Evolutionary conservation across 176 grass and related monocot species (phyloP), one percentile per base, ranked within the genome.

Genomic region (Carex myosuroides): DNA sequence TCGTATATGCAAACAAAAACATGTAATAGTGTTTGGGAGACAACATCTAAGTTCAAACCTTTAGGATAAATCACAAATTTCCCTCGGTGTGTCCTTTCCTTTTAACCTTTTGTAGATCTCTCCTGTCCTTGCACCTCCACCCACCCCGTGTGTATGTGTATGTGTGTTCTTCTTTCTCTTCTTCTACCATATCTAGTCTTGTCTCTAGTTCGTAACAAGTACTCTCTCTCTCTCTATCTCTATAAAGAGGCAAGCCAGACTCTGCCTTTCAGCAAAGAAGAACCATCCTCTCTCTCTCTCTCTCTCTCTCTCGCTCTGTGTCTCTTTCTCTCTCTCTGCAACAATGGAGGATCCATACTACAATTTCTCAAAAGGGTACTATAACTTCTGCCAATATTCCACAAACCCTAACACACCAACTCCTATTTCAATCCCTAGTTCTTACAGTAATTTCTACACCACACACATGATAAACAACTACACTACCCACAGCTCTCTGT

Each of bases 311-410:
- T 70, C 61, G 50, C 37, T 39, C 4, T 39, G 0, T 39, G 0
- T 39, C 37, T 39, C 37, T 29, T 29, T 29, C 29, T 39, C 37
- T 39, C 37, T 79, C 89, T 29, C 29, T 77, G 39, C 78, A 86
- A 86, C 83, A 85, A 98, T 98, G 96, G 96, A 90, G 82, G 93
- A 98, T 72, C 89, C 92, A 77, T 98, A 95, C 89, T 86, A 79
- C 42, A 94, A 89, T 87, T 93, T 92, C 79, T 86, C 91, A 77
- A 94, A 90, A 74, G 90, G 89, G 14, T 78, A 85, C 60, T 91
- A 89, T 41, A 88, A 82, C 88, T 90, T 91, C 86, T 82, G 88
- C 82, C 92, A 87, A 60, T 84, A 80, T 81, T 33, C 89, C 3
- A 50, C 87, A 24, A 84, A 84, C 84, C 70, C 69, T 66, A 64